Evolutionary conservation across 148 eudicot genomes (phyloP), one percentile per base, ranked within the genome.

Genomic region (Cornus controversa): DNA sequence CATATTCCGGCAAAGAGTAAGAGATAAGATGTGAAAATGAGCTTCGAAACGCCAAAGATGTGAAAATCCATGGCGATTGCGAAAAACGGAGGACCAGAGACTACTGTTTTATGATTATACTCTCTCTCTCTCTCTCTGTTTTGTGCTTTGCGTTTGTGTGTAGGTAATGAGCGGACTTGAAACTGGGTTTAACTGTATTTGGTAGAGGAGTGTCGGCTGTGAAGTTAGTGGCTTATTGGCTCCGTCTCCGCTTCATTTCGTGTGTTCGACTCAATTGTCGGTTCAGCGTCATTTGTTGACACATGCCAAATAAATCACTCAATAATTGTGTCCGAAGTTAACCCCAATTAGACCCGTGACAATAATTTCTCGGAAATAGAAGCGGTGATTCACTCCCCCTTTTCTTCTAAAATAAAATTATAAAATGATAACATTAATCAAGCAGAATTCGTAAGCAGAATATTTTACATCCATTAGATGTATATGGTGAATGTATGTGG

Each of bases 31-130:
- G 25, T 60, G 54, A 70, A 6, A 36, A 80, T 26, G 29, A 69
- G 50, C 25, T 37, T 11, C 47, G 26, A 13, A 78, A 79, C 82
- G 79, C 78, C 83, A 78, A 71, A 76, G 80, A 80, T 71, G 85
- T 80, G 81, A n/a, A 76, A 77, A 82, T 66, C 80, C 93, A 88
- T 90, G 91, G 83, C 86, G 68, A 14, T 13, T 45, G 1, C 50
- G 13, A 45, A 7, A 11, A 45, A 45, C 7, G 50, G 13, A 45
- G 11, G 13, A 1, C 8, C 50, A 45, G 13, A 45, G 62, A 54
- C 14, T 54, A 16, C 5, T 54, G 62, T 1, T 54, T 54, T 54
- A 16, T 54, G 62, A 31, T 54, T 18, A 6, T 25, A 0, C 23
- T 60, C 64, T 3, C 6, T 60, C 4, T 60, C 0, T n/a, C 8